These are phyloP conservation scores for Pleodorina starrii DNA, from an alignment of 139 green algal genomes.

Conservation along the genomic window DNA sequence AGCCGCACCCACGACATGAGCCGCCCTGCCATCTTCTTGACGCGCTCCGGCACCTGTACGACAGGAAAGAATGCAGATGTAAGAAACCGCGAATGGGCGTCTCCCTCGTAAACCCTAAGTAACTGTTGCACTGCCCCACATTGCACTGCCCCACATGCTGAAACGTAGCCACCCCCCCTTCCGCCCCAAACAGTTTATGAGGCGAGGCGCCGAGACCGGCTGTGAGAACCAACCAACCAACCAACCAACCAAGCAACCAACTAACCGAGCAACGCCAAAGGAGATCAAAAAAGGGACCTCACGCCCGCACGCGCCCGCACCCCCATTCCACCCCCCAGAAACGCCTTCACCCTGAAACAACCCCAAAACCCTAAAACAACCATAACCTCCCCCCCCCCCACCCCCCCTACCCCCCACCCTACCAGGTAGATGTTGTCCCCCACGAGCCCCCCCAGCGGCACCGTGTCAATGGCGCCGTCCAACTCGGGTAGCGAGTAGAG, in stretches of 20 bases:
- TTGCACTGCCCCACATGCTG: too few species aligned
- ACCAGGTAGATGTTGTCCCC: slow-evolving; percentile 96
- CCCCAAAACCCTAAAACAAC: neutral
- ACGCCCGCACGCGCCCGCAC: too few species aligned
- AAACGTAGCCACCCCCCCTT: too few species aligned
- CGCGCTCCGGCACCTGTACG: slow-evolving; percentile 75
- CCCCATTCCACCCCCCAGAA: too few species aligned
- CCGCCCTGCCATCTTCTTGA: slow-evolving; percentile 79
- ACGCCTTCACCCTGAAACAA: neutral
- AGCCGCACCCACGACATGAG: slow-evolving; percentile 83
- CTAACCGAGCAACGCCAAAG: too few species aligned
- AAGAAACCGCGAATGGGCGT: too few species aligned
- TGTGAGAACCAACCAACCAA: too few species aligned
- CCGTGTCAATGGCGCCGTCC: slow-evolving; percentile 97
- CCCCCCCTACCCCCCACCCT: neutral
- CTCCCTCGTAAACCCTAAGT: neutral
- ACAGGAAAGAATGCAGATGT: neutral
- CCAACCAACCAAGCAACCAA: too few species aligned
- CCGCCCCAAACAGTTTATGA: too few species aligned
- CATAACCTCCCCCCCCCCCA: neutral
- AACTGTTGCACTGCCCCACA: too few species aligned
- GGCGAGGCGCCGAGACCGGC: too few species aligned
- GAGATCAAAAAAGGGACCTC: too few species aligned
- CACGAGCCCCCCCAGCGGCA: slow-evolving; percentile 91
- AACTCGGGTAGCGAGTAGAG: slow-evolving; percentile 98